A percentile compares a stretch with the other conserved stretches of the same genome.
These are phyloP conservation scores for Pichia exigua DNA, from an alignment of 805 yeast species.

Conservation along the genomic window DNA sequence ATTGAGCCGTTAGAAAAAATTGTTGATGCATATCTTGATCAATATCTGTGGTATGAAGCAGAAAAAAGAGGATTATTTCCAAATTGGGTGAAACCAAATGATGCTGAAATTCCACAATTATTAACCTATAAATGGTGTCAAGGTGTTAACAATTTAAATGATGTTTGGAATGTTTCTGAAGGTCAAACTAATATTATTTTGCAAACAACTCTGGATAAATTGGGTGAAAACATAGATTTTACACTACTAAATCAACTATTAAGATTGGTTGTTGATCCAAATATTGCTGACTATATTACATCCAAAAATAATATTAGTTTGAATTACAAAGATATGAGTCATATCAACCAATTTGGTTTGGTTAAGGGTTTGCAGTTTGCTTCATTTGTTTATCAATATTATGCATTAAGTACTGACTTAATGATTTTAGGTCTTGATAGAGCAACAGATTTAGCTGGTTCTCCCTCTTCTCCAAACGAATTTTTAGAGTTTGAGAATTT, in stretches of 20 bases:
- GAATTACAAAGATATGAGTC: conserved; percentile 91
- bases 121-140: conserved; percentile 91
- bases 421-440: conserved; percentile 78
- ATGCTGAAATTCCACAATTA: conserved; percentile 86
- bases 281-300: conserved; percentile 89
- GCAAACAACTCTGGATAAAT: conserved; percentile 62
- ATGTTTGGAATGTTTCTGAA: conserved; percentile 69
- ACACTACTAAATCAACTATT: conserved; percentile 77
- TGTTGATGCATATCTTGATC: conserved; percentile 93
- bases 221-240: conserved; percentile 82
- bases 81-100: conserved; percentile 93
- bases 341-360: conserved; percentile 81
- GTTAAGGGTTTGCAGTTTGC: conserved; percentile 86
- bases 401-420: conserved; percentile 79
- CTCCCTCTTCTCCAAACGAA: conserved; percentile 61
- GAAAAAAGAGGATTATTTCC: conserved; percentile 85
- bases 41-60: conserved; percentile 93
- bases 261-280: conserved; percentile 76
- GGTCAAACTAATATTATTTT: conserved; percentile 81
- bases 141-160: conserved; percentile 70
- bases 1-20: conserved; percentile 91
- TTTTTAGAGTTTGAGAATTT: conserved; percentile 61
- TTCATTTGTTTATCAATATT: conserved; percentile 82
- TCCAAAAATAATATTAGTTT: conserved; percentile 80
- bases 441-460: conserved; percentile 82